Percentiles rank a stretch among this genome's conserved stretches.
phyloP scores from a whole-genome alignment of 306 rosid species.

The Vigna mungo region DNA sequence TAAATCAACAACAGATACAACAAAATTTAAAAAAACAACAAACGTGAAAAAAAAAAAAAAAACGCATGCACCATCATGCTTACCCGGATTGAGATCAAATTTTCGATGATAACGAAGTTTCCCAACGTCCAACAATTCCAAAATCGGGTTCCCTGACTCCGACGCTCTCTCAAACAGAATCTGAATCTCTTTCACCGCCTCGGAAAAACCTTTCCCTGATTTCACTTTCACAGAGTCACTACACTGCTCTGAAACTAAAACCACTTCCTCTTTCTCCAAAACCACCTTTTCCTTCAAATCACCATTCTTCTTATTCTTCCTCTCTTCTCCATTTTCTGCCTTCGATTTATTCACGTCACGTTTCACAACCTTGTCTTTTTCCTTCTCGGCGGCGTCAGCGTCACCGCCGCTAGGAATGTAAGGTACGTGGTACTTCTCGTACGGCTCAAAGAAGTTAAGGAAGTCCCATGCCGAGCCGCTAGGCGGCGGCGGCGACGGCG shows the following conservation, averaged over 20 bases:
- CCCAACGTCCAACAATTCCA: conserved; percentile 62
- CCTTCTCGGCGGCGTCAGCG: conserved; percentile 24
- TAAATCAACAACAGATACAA: background rate
- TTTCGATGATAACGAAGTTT: conserved; percentile 56
- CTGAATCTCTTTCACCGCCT: conserved; percentile 67
- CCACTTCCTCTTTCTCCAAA: conserved; percentile 31
- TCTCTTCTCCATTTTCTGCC: conserved; percentile 37
- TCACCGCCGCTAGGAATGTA: conserved; percentile 32
- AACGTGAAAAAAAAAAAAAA: background rate
- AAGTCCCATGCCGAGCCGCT: conserved; percentile 77
- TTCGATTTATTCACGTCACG: conserved; percentile 20
- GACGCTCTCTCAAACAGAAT: conserved; percentile 66
- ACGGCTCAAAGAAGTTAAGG: conserved; percentile 78
- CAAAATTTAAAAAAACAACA: background rate
- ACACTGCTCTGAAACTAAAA: conserved; percentile 40
- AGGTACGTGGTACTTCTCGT: conserved; percentile 65
- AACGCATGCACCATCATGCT: background rate
- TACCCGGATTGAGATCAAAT: conserved; percentile 62
- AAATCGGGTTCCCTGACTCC: conserved; percentile 63
- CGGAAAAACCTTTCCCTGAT: conserved; percentile 48
- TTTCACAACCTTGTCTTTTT: conserved; percentile 33
- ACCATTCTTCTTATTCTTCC: background rate
- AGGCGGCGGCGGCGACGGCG: conserved; percentile 72
- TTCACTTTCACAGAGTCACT: conserved; percentile 17
- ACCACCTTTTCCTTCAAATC: conserved; percentile 25